Base-by-base conservation (phyloP, 371 early-diverging fungal genomes). In the Apophysomyces sp. region DNA sequence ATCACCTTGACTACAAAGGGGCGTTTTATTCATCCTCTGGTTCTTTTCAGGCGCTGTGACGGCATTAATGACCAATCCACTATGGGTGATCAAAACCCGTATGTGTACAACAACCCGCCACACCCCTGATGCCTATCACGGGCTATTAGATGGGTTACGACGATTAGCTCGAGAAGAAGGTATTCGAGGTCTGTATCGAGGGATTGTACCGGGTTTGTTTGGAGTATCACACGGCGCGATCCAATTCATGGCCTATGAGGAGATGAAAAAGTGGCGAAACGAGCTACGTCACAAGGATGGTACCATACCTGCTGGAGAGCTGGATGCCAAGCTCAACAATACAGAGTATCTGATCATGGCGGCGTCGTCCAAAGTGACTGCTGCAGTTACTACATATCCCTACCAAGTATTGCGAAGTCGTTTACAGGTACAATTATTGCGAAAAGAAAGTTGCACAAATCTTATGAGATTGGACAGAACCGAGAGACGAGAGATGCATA, bases 161-260 rank as follows among this genome's bases (percentile, higher is more conserved):
- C 77, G 82, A 54, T 77, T 92, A 32, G 86, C 82, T 26, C 57
- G 66, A 24, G 77, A 85, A 15, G 98, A 97, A 70, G 98, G 98
- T 0, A 53, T 95, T 7, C 69, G 82, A 3, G 97, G 95, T 0
- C 69, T 94, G 8, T 96, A 97, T 72, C 84, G 89, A 36, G 98
- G 97, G 2, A 80, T 97, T 51, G 73, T 93, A 2, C 95, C 97
- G 0, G 94, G 93, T 0, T 71, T 98, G 9, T 85, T 97, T 70
- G 96, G 97, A 16, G 90, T 89, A 4, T 90, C 93, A 6, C 97
- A 98, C 67, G 98, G 98, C 8, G 97, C 96, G 0, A 73, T 98
- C 40, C 97, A 98, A 74, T 98, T 98, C 72, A 92, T 95, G 93
- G 94, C 91, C 0, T 98, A 98, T 72, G 97, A 97, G 65, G 93